Percentiles rank a stretch among this genome's conserved stretches.
phyloP scores from a whole-genome alignment of 441 rosid genomes.

The Corymbia calophylla region DNA sequence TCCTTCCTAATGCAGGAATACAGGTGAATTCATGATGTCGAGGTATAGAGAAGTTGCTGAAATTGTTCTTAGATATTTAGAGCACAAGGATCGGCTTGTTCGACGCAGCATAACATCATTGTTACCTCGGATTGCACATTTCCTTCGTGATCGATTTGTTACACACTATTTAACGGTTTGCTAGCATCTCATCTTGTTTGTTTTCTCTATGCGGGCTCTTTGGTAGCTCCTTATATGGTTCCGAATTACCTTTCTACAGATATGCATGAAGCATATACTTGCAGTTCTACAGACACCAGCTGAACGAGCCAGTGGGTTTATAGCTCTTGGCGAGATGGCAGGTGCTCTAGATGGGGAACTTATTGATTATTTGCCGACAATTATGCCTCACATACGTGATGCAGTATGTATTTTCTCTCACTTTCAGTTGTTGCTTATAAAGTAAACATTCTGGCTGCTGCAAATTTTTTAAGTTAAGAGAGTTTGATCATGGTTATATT shows the following conservation, averaged over 20 bases:
- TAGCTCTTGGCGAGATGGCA: slow-evolving; percentile 99
- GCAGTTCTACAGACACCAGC: slow-evolving; percentile 84
- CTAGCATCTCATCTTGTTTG: slow-evolving; percentile 10
- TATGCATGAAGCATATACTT: slow-evolving; percentile 97
- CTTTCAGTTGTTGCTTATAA: neutral
- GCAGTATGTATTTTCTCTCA: slow-evolving; percentile 60
- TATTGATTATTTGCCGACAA: slow-evolving; percentile 93
- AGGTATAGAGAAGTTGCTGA: slow-evolving; percentile 99
- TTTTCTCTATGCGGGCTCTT: neutral
- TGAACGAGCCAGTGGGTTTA: slow-evolving; percentile 98
- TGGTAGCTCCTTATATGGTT: neutral
- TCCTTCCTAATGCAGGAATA: slow-evolving; percentile 62
- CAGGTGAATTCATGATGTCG: slow-evolving; percentile 99
- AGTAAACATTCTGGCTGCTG: neutral
- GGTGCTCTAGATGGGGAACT: slow-evolving; percentile 99
- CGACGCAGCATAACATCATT: slow-evolving; percentile 98
- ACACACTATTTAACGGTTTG: slow-evolving; percentile 89
- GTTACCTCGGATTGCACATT: slow-evolving; percentile 99
- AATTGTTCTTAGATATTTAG: slow-evolving; percentile 91
- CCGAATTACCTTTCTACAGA: slow-evolving; percentile 40
- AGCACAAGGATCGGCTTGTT: slow-evolving; percentile 95
- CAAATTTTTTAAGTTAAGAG: slow-evolving; percentile 2
- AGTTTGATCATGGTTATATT: neutral
- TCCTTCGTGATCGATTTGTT: slow-evolving; percentile 98
- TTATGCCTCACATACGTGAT: slow-evolving; percentile 88